Percentiles rank a stretch among this genome's conserved stretches.
These are phyloP conservation scores for Trichoderma guizhouense DNA, from an alignment of 2,329 filamentous ascomycete species.

Conservation along the genomic window DNA sequence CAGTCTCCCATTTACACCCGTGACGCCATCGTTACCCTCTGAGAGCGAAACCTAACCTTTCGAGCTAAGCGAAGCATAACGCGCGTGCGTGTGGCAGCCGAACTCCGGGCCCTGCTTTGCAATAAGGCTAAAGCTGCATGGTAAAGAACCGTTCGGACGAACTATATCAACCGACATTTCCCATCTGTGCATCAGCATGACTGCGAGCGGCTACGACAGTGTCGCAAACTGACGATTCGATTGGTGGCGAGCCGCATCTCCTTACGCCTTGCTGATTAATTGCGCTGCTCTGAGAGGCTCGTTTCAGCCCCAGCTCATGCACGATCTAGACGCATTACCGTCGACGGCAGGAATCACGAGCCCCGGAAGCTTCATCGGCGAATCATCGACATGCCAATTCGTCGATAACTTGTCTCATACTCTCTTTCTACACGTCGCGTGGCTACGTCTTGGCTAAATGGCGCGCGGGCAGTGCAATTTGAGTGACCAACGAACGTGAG, in stretches of 20 bases:
- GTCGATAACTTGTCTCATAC: neutral
- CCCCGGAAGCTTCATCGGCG: neutral
- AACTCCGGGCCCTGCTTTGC: neutral
- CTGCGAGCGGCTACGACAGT: neutral
- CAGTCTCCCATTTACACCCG: neutral
- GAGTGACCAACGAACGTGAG: conserved; percentile 14
- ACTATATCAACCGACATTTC: neutral
- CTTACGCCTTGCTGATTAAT: conserved; percentile 34
- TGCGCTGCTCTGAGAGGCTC: conserved; percentile 33
- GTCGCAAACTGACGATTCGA: neutral
- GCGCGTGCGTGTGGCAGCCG: neutral
- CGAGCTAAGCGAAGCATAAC: neutral
- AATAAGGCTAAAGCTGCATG: conserved; percentile 10
- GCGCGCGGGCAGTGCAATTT: neutral
- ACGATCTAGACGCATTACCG: conserved; percentile 2
- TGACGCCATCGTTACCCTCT: conserved; percentile 5
- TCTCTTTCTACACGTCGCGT: neutral
- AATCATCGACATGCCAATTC: conserved; percentile 15
- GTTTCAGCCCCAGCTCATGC: conserved; percentile 1
- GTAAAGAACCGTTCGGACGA: neutral
- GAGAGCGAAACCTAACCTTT: neutral
- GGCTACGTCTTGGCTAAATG: conserved; percentile 3
- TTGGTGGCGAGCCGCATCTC: neutral
- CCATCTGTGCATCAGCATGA: neutral
- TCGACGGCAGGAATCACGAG: neutral